Percentiles rank a stretch among this genome's conserved stretches.
Conservation (phyloP, 495 filamentous ascomycete species). For the Aspergillus bertholletiae region DNA sequence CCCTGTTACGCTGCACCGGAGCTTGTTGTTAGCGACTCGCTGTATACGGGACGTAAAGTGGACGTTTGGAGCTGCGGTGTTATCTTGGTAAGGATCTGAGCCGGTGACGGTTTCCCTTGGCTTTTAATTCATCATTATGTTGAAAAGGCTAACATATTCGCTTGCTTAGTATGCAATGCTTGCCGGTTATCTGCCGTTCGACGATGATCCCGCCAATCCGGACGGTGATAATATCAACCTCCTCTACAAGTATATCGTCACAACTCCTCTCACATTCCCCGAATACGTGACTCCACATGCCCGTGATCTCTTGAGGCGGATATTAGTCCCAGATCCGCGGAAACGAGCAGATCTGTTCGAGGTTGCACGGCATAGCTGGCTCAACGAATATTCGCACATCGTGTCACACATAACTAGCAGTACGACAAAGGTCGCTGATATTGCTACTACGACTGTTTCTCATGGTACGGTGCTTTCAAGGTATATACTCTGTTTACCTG, state of each 20-base stretch:
- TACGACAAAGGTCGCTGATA: slow-evolving; percentile 82
- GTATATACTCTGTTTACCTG: neutral
- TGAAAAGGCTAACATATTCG: slow-evolving; percentile 3
- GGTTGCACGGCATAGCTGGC: slow-evolving; percentile 96
- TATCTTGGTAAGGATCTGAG: slow-evolving; percentile 74
- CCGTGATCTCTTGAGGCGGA: slow-evolving; percentile 84
- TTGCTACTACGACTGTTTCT: slow-evolving; percentile 73
- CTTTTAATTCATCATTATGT: neutral
- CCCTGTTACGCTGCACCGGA: slow-evolving; percentile 95
- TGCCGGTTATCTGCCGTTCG: slow-evolving; percentile 97
- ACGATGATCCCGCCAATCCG: slow-evolving; percentile 97
- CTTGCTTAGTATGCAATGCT: slow-evolving; percentile 88
- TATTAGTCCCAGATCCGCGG: slow-evolving; percentile 92
- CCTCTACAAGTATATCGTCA: slow-evolving; percentile 98
- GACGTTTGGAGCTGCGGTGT: slow-evolving; percentile 99
- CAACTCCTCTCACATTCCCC: slow-evolving; percentile 93
- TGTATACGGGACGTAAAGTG: slow-evolving; percentile 96
- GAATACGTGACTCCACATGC: slow-evolving; percentile 99
- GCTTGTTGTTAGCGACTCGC: slow-evolving; percentile 92
- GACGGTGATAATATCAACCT: slow-evolving; percentile 99
- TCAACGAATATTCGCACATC: slow-evolving; percentile 91
- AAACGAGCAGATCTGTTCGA: slow-evolving; percentile 96
- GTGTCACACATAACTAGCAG: slow-evolving; percentile 95
- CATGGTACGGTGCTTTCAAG: slow-evolving; percentile 48
- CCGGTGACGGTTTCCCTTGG: no score